These are phyloP conservation scores for Aspergillus indologenus DNA, from an alignment of 495 filamentous ascomycete genomes.

Conservation along the genomic window DNA sequence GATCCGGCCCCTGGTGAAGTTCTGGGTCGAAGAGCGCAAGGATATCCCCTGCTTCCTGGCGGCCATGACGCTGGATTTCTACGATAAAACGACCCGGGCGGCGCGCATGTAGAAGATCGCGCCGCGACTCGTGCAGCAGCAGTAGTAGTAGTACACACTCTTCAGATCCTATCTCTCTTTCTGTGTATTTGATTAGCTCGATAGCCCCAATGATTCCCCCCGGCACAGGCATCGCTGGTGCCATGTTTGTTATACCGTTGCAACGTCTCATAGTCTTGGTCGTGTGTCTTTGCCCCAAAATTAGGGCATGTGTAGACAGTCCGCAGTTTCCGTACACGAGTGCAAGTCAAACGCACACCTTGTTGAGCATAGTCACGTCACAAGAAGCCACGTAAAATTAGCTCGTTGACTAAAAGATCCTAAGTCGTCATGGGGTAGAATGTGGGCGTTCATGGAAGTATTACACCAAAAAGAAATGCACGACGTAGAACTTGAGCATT, in stretches of 20 bases:
- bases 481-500: background rate
- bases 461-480: background rate
- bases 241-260: slow-evolving; percentile 20
- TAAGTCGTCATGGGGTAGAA: too few species aligned
- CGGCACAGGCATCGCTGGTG: slow-evolving; percentile 24
- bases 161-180: background rate
- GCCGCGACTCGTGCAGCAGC: slow-evolving; percentile 3
- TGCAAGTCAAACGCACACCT: background rate
- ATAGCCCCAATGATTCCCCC: slow-evolving; percentile 26
- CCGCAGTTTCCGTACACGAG: too few species aligned
- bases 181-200: background rate
- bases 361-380: background rate
- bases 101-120: slow-evolving; percentile 38
- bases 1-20: slow-evolving; percentile 78
- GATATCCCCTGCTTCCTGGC: slow-evolving; percentile 92
- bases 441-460: background rate
- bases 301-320: too few species aligned
- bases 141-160: too few species aligned
- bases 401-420: too few species aligned
- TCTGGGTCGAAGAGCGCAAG: slow-evolving; percentile 89
- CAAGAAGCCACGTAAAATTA: too few species aligned
- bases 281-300: too few species aligned
- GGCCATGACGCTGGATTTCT: slow-evolving; percentile 86
- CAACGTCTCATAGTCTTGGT: too few species aligned
- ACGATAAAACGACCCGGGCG: slow-evolving; percentile 70